phyloP scores from a whole-genome alignment of 1,284 basidiomycete species.

The Fomitopsis pinicola region DNA sequence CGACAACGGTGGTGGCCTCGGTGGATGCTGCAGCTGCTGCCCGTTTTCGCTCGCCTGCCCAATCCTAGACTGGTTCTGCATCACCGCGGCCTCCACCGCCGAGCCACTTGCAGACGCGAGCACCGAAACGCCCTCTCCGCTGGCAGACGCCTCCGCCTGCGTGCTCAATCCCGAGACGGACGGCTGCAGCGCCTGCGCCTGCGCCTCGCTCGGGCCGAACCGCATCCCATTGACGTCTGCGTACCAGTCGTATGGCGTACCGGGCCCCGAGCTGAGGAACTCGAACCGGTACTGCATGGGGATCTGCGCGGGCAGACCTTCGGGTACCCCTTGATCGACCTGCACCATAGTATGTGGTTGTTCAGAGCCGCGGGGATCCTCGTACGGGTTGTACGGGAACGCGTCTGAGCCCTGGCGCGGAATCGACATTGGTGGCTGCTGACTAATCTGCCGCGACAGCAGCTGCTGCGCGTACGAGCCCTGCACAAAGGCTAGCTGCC shows the following conservation, averaged over 20 bases:
- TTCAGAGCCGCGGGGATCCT: not conserved
- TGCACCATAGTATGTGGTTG: not conserved
- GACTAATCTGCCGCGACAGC: constrained; percentile 8
- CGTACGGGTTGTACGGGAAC: constrained; percentile 2
- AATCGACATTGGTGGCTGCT: constrained; percentile 2
- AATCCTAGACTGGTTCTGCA: constrained; percentile 5
- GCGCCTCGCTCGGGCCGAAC: not conserved
- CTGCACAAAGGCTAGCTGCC: constrained; percentile 7
- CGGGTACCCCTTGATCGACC: not conserved
- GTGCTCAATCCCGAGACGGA: constrained; percentile 3
- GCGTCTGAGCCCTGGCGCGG: constrained; percentile 1
- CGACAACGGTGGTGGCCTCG: not conserved
- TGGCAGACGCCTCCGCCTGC: not conserved
- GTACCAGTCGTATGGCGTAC: constrained; percentile 38
- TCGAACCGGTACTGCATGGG: constrained; percentile 30
- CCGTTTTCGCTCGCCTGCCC: not conserved
- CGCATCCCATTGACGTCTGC: constrained; percentile 10
- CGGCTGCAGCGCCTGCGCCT: constrained; percentile 5
- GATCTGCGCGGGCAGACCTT: constrained; percentile 24
- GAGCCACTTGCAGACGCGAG: not conserved
- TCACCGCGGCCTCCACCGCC: not conserved
- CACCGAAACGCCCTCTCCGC: not conserved
- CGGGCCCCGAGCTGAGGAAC: constrained; percentile 33
- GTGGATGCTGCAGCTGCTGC: not conserved
- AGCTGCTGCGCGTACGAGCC: constrained; percentile 18